These are phyloP conservation scores for Sporisorium graminicola DNA, from an alignment of 1,284 basidiomycete species.

Conservation along the genomic window DNA sequence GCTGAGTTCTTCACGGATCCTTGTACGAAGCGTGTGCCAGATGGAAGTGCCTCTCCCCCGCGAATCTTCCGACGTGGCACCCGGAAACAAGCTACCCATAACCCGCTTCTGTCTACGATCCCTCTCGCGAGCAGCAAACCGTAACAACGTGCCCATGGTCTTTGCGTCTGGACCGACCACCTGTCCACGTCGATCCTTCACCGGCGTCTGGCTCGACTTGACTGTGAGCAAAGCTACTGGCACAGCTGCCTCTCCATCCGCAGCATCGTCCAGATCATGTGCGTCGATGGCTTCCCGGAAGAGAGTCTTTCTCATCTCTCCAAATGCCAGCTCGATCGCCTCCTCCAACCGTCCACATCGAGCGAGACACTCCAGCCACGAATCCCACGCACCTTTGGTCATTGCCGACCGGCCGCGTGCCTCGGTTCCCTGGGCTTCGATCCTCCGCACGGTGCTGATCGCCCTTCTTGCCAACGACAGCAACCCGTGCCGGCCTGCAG, in stretches of 20 bases:
- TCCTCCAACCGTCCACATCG: constrained; percentile 78
- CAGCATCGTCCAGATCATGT: not conserved
- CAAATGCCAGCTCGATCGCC: constrained; percentile 77
- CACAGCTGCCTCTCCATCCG: not conserved
- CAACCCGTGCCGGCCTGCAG: constrained; percentile 77
- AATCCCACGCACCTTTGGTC: constrained; percentile 77
- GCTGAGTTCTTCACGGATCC: constrained; percentile 38
- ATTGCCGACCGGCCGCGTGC: constrained; percentile 73
- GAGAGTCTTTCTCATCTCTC: constrained; percentile 74
- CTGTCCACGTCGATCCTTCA: constrained; percentile 22
- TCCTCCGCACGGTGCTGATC: constrained; percentile 18
- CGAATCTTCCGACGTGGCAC: not conserved
- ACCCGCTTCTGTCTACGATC: constrained; percentile 22
- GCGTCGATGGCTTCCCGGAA: constrained; percentile 18
- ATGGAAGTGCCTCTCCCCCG: constrained; percentile 11
- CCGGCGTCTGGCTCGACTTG: constrained; percentile 14
- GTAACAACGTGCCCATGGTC: constrained; percentile 69
- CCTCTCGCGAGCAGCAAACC: constrained; percentile 64
- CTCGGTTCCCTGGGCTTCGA: constrained; percentile 73
- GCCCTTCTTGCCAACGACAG: constrained; percentile 38
- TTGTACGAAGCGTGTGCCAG: constrained; percentile 30
- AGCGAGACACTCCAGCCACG: constrained; percentile 88
- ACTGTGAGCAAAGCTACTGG: constrained; percentile 12
- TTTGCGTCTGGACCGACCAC: constrained; percentile 60
- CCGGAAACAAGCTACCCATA: not conserved